Evolutionary conservation across 1,284 basidiomycete genomes (phyloP), one percentile per base, ranked within the genome.

Genomic region (Cystobasidiaceae sp.): DNA sequence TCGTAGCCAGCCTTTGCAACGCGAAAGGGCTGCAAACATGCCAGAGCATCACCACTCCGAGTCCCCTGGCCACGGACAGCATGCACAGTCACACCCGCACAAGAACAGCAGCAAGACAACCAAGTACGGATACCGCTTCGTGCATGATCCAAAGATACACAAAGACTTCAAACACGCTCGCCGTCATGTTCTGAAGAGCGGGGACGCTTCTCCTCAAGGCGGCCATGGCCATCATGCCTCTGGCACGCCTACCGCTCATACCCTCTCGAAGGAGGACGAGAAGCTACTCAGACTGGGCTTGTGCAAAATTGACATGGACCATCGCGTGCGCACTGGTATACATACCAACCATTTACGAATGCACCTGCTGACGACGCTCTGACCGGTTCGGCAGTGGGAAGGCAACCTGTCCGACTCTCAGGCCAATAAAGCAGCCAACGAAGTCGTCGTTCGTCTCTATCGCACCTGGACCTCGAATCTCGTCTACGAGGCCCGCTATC

Each of bases 401-500:
- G 60, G 60, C 11, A 62, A 62, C 39, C 28, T 45, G 34, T 7
- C 49, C 6, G 50, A 30, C 28, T 62, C 60, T 25, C 27, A 32
- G 11, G 50, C 39, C 25, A 62, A 62, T 28, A 28, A 48, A 7
- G 13, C 30, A 8, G 19, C 7, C 1, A 41, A 30, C 39, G 60
- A 62, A 28, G 19, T 37, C 27, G 60, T 62, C 19, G 60, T 62
- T 7, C 19, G 60, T n/a, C 50, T 62, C 3, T 62, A 62, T 45
- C 49, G 60, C 11, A 44, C 50, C 27, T 62, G 60, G 60, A 51
- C 48, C 11, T 33, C 45, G 13, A 17, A 7, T 25, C 37, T 62
- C 2, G 54, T 62, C 49, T 62, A 27, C n/a, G 60, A 62, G 43
- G 60, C 60, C 19, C 34, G 60, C 4, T 62, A 62, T 23, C 19